Conservation (phyloP, 140 eudicot genomes). For the Cichorium intybus region DNA sequence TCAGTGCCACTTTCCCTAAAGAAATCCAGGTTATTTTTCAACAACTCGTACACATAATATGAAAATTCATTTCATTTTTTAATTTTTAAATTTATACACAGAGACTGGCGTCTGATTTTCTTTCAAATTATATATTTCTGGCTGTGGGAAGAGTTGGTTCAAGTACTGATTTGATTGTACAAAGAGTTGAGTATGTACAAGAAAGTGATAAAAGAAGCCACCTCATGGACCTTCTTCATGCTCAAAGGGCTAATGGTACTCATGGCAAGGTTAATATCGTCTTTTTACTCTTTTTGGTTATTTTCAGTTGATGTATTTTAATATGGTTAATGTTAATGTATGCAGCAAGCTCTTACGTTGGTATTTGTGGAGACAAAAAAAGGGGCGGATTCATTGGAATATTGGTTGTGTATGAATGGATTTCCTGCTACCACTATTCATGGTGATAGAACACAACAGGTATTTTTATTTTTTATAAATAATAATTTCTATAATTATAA, state of each 20-base stretch:
- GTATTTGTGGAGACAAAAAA: constrained; percentile 92
- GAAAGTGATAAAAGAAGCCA: constrained; percentile 93
- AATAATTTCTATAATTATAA: too few species aligned
- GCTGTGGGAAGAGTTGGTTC: constrained; percentile 99
- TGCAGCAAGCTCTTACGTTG: constrained; percentile 96
- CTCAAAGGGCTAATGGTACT: constrained; percentile 76
- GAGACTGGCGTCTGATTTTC: constrained; percentile 95
- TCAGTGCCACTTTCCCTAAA: constrained; percentile 96
- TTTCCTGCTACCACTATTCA: constrained; percentile 93
- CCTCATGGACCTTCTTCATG: constrained; percentile 89
- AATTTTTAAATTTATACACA: constrained; percentile 48
- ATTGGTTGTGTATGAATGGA: constrained; percentile 77
- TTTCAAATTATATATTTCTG: constrained; percentile 66
- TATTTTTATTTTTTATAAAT: constrained; percentile 19
- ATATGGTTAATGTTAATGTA: constrained; percentile 8
- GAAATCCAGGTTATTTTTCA: constrained; percentile 78
- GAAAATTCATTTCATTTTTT: too few species aligned
- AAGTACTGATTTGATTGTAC: constrained; percentile 87
- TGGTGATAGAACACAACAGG: constrained; percentile 93
- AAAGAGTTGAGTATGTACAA: constrained; percentile 82
- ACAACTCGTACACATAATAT: too few species aligned
- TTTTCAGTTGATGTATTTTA: too few species aligned
- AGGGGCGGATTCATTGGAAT: constrained; percentile 91
- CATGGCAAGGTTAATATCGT: constrained; percentile 72
- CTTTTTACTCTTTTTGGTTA: too few species aligned